Evolutionary conservation across 2,329 filamentous ascomycete genomes (phyloP).

Genomic region (Verticillium alfalfae): DNA sequence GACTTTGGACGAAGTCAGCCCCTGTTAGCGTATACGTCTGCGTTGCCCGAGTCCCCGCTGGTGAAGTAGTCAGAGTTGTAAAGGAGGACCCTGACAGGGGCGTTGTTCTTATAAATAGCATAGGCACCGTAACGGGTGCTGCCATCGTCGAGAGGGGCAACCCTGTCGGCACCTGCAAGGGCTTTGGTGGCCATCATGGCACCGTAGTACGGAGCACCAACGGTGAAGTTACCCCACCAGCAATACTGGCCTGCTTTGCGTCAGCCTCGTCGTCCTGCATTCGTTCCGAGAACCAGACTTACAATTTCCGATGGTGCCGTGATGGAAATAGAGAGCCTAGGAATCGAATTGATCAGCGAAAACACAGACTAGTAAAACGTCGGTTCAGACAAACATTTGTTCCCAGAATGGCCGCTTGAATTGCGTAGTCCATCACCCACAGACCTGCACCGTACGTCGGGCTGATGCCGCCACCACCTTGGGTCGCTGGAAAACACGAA

Average conservation of each 20-base stretch:
- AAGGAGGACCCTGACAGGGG: slow-evolving; percentile 17
- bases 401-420: slow-evolving; percentile 22
- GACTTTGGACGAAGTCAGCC: slow-evolving; percentile 27
- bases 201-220: slow-evolving; percentile 46
- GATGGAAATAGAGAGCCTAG: slow-evolving; percentile 37
- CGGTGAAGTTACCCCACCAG: slow-evolving; percentile 39
- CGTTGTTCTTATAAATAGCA: slow-evolving; percentile 30
- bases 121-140: slow-evolving; percentile 36
- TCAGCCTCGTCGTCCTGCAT: background rate
- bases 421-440: slow-evolving; percentile 32
- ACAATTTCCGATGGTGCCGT: slow-evolving; percentile 47
- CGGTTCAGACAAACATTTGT: slow-evolving; percentile 7
- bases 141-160: slow-evolving; percentile 38
- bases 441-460: slow-evolving; percentile 32
- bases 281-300: slow-evolving; percentile 11
- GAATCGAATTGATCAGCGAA: background rate
- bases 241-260: slow-evolving; percentile 30
- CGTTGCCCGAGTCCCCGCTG: slow-evolving; percentile 25
- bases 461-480: slow-evolving; percentile 30
- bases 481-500: slow-evolving; percentile 18
- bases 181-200: slow-evolving; percentile 37
- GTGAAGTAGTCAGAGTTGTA: slow-evolving; percentile 34
- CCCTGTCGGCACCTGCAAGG: slow-evolving; percentile 32
- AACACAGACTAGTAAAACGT: background rate
- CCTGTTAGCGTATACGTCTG: slow-evolving; percentile 36